These are phyloP conservation scores for Fraxinus excelsior DNA, from an alignment of 257 asterid genomes.

Conservation along the genomic window DNA sequence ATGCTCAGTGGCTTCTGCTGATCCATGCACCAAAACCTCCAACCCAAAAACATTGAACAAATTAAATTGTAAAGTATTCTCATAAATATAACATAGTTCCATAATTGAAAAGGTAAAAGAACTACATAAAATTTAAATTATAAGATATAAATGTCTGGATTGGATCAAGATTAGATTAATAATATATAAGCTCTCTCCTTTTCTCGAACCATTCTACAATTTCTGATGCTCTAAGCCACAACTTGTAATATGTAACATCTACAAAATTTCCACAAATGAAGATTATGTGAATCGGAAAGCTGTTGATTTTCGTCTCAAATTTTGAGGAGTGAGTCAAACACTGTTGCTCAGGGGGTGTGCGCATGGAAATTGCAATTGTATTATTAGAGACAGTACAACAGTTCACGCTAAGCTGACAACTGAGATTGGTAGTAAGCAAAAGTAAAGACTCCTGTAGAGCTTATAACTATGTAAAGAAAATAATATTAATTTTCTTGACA, in stretches of 20 bases:
- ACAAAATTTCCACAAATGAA: background rate
- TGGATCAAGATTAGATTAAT: background rate
- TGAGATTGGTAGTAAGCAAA: background rate
- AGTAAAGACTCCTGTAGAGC: background rate
- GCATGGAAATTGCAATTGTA: background rate
- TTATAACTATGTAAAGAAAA: background rate
- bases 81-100: background rate
- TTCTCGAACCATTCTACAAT: constrained; percentile 11
- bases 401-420: constrained; percentile 12
- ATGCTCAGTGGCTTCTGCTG: constrained; percentile 99
- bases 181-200: constrained; percentile 6
- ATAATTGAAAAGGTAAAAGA: background rate
- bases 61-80: constrained; percentile 14
- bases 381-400: constrained; percentile 1
- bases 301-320: constrained; percentile 18
- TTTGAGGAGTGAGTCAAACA: constrained; percentile 17
- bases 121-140: background rate
- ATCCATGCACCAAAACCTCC: constrained; percentile 97
- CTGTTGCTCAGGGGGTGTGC: background rate
- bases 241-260: constrained; percentile 10
- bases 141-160: background rate
- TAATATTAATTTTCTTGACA: constrained; percentile 15
- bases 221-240: constrained; percentile 7
- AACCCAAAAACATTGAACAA: constrained; percentile 33
- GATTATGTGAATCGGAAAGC: constrained; percentile 13